These are phyloP conservation scores for Lagenaria siceraria DNA, from an alignment of 306 rosid genomes.

Conservation along the genomic window DNA sequence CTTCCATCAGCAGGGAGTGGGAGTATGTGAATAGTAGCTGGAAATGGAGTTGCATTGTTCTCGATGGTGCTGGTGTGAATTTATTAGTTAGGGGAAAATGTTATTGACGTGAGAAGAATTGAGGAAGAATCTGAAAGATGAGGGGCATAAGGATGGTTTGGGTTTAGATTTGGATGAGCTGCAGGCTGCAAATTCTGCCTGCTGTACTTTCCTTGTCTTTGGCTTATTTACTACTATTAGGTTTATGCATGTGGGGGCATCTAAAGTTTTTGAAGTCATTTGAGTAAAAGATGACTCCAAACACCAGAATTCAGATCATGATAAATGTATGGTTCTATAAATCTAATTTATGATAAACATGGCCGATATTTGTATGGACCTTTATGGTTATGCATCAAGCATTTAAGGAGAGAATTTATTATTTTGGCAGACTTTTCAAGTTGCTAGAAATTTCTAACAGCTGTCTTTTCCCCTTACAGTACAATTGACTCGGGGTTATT, in stretches of 20 bases:
- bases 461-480: conserved; percentile 27
- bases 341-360: background rate
- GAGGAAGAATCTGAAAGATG: background rate
- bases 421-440: background rate
- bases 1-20: background rate
- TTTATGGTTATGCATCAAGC: background rate
- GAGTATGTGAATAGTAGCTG: background rate
- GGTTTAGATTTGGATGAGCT: background rate
- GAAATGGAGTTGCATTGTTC: background rate
- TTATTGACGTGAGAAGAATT: background rate
- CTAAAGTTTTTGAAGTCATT: background rate
- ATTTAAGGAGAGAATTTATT: background rate
- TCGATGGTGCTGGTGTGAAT: background rate
- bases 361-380: background rate
- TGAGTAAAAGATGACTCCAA: background rate
- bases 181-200: background rate
- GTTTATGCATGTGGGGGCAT: background rate
- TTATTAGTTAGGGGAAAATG: background rate
- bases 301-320: background rate
- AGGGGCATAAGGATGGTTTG: background rate
- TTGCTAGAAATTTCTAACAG: conserved; percentile 3
- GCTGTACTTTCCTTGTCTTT: background rate
- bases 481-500: conserved; percentile 34
- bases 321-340: background rate
- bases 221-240: background rate